These are phyloP conservation scores for Erigeron canadensis DNA, from an alignment of 129 eudicot species.

Conservation along the genomic window DNA sequence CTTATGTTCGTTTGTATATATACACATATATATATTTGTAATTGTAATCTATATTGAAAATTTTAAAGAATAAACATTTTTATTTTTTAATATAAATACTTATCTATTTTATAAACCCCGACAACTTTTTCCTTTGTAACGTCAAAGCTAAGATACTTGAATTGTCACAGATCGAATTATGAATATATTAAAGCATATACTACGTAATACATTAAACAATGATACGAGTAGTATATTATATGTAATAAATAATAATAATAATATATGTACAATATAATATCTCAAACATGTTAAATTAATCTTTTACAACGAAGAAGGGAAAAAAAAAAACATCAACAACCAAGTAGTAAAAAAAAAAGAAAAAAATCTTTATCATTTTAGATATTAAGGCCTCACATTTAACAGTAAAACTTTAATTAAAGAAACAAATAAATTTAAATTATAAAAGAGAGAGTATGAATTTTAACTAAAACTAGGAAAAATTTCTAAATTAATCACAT, in stretches of 20 bases:
- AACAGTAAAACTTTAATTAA: neutral
- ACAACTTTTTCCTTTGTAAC: no score
- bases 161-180: neutral
- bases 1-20: no score
- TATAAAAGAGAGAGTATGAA: neutral
- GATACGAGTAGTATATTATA: no score
- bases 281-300: neutral
- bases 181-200: neutral
- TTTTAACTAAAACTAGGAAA: neutral
- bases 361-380: neutral
- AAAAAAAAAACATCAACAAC: neutral
- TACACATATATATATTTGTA: no score
- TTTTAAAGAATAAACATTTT: no score
- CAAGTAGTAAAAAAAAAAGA: neutral
- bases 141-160: neutral
- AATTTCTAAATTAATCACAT: neutral
- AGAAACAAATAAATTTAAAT: no score
- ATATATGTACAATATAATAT: no score
- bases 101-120: no score
- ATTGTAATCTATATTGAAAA: no score
- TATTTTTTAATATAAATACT: no score
- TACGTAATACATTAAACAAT: no score
- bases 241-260: no score
- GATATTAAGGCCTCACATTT: neutral
- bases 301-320: neutral